Evolutionary conservation across 1,284 basidiomycete species (phyloP).

Genomic region (Apiotrichum domesticum): DNA sequence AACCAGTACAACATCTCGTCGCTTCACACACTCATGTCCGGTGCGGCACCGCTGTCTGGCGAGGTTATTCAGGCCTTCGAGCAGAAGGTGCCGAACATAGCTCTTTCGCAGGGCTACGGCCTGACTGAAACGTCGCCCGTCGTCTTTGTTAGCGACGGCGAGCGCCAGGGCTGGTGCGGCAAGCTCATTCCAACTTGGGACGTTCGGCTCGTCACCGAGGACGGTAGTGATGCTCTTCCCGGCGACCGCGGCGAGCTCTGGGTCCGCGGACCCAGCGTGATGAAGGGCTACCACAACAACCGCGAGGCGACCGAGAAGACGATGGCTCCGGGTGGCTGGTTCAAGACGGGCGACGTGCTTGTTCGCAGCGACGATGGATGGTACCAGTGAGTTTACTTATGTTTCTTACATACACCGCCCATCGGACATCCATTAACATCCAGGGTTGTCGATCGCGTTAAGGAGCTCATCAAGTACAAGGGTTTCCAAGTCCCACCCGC

Average conservation of each 20-base stretch:
- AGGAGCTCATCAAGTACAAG: slow-evolving; percentile 76
- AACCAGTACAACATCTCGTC: slow-evolving; percentile 63
- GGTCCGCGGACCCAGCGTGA: slow-evolving; percentile 67
- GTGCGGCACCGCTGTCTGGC: slow-evolving; percentile 71
- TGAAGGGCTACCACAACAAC: slow-evolving; percentile 69
- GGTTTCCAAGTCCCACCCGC: slow-evolving; percentile 62
- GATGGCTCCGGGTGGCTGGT: slow-evolving; percentile 63
- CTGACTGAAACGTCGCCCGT: slow-evolving; percentile 51
- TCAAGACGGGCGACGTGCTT: slow-evolving; percentile 76
- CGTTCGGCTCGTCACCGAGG: slow-evolving; percentile 58
- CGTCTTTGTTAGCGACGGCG: slow-evolving; percentile 24
- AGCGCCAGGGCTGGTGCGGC: slow-evolving; percentile 61
- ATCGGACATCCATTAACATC: neutral
- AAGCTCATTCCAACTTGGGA: slow-evolving; percentile 70
- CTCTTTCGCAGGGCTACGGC: slow-evolving; percentile 47
- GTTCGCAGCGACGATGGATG: slow-evolving; percentile 57
- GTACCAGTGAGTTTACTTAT: slow-evolving; percentile 12
- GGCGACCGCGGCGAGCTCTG: slow-evolving; percentile 70
- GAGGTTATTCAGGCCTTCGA: slow-evolving; percentile 30
- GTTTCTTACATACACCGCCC: no score
- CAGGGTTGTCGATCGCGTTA: slow-evolving; percentile 46
- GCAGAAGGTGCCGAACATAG: slow-evolving; percentile 17
- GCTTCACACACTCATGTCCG: slow-evolving; percentile 60
- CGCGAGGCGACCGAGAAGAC: slow-evolving; percentile 58
- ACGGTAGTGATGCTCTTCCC: slow-evolving; percentile 47